Evolutionary conservation across 371 early-diverging fungal genomes (phyloP).

Genomic region (Mortierella sp.): DNA sequence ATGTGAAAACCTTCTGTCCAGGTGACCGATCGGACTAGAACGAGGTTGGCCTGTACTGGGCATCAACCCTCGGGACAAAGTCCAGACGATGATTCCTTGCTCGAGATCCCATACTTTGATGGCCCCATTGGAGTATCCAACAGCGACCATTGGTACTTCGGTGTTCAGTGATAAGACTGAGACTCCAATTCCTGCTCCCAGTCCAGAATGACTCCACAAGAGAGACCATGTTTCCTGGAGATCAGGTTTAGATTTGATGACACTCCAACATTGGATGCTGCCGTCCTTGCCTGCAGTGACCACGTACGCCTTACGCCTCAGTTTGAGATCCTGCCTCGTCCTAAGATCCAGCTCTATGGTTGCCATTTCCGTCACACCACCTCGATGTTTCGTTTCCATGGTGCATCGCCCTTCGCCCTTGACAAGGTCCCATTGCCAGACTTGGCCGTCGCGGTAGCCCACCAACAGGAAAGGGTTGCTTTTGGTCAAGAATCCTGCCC

Average conservation of each 20-base stretch:
- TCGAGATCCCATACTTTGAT: slow-evolving; percentile 51
- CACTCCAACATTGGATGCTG: slow-evolving; percentile 45
- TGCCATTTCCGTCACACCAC: slow-evolving; percentile 31
- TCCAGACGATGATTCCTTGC: slow-evolving; percentile 46
- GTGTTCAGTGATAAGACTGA: slow-evolving; percentile 24
- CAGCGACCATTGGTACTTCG: slow-evolving; percentile 45
- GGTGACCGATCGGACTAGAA: neutral
- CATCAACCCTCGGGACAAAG: slow-evolving; percentile 28
- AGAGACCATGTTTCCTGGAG: slow-evolving; percentile 10
- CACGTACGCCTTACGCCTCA: slow-evolving; percentile 15
- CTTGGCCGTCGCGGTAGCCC: slow-evolving; percentile 48
- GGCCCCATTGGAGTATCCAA: slow-evolving; percentile 42
- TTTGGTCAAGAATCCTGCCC: neutral
- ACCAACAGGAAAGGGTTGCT: slow-evolving; percentile 5
- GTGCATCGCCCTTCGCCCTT: slow-evolving; percentile 16
- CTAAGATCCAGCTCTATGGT: slow-evolving; percentile 19
- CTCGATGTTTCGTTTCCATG: slow-evolving; percentile 33
- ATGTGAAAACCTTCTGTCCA: slow-evolving; percentile 10
- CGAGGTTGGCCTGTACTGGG: neutral
- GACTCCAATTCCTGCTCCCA: slow-evolving; percentile 12
- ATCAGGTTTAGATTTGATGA: neutral
- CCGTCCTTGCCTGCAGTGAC: slow-evolving; percentile 45
- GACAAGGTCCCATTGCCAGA: slow-evolving; percentile 35
- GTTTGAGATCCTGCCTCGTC: slow-evolving; percentile 15
- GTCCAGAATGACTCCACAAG: slow-evolving; percentile 31